A percentile compares a stretch with the other conserved stretches of the same genome.
Evolutionary conservation across 495 filamentous ascomycete species (phyloP).

Genomic region (Xylaria flabelliformis): DNA sequence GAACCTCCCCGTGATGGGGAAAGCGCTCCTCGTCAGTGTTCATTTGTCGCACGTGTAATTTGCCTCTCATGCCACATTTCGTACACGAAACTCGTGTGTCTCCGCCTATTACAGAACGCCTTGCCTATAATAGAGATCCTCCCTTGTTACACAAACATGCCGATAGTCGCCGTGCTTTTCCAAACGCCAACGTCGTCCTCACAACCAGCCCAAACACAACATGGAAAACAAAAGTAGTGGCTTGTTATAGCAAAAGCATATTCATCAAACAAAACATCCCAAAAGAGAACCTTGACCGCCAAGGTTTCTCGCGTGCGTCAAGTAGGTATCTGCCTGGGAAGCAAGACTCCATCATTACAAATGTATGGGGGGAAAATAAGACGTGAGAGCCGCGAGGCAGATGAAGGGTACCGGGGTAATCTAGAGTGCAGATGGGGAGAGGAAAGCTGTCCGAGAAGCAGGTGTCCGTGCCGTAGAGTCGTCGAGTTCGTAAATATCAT

Average conservation of each 20-base stretch:
- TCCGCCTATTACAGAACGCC: conserved; percentile 21
- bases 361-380: conserved; percentile 27
- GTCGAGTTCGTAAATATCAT: conserved; percentile 40
- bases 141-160: conserved; percentile 10
- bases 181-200: conserved; percentile 21
- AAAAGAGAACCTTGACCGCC: conserved; percentile 21
- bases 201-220: not conserved
- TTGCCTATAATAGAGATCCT: not conserved
- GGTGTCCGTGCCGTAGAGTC: conserved; percentile 35
- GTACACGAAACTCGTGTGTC: conserved; percentile 20
- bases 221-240: not conserved
- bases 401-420: conserved; percentile 35
- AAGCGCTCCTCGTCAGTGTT: conserved; percentile 1
- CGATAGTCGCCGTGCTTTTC: conserved; percentile 15
- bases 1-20: not conserved
- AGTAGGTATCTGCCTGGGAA: conserved; percentile 29
- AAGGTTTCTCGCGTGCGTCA: conserved; percentile 27
- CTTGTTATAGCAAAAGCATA: not conserved
- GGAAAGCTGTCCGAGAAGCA: conserved; percentile 15
- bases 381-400: conserved; percentile 36
- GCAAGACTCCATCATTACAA: conserved; percentile 45
- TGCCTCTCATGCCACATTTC: conserved; percentile 5
- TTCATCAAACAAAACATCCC: conserved; percentile 10
- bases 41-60: conserved; percentile 15
- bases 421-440: conserved; percentile 27